Conservation (phyloP, 1,284 basidiomycete species). For the Trichosporon ovoides region DNA sequence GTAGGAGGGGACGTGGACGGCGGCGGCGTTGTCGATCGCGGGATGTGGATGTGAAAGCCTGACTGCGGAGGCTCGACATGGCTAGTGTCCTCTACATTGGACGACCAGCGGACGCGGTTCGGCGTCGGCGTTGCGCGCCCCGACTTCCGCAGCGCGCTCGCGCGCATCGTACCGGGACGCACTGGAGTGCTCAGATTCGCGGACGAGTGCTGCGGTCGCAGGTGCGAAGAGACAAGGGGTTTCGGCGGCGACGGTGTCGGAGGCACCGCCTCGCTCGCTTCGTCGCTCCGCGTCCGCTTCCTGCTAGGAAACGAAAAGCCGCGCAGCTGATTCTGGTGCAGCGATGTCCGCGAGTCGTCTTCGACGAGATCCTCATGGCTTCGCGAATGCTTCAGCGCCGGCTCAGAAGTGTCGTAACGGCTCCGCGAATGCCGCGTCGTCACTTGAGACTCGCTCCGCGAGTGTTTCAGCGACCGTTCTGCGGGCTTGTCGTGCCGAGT, state of each 20-base stretch:
- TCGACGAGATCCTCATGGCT: background rate
- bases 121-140: background rate
- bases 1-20: background rate
- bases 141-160: slow-evolving; percentile 1
- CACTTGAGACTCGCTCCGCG: background rate
- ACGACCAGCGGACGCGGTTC: slow-evolving; percentile 6
- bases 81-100: background rate
- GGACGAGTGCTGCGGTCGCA: background rate
- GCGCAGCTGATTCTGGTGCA: background rate
- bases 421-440: background rate
- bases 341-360: background rate
- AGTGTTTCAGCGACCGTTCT: background rate
- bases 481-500: background rate
- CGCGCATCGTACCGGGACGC: background rate
- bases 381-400: background rate
- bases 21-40: background rate
- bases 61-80: background rate
- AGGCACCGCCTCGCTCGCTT: background rate
- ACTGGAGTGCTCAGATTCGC: background rate
- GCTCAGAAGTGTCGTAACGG: background rate
- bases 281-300: background rate
- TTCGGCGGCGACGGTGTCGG: background rate
- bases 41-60: background rate
- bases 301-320: background rate
- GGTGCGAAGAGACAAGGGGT: background rate